Percentiles rank a stretch among this genome's conserved stretches.
These are phyloP conservation scores for Mallotus repandus DNA, from an alignment of 441 rosid species.

Conservation along the genomic window DNA sequence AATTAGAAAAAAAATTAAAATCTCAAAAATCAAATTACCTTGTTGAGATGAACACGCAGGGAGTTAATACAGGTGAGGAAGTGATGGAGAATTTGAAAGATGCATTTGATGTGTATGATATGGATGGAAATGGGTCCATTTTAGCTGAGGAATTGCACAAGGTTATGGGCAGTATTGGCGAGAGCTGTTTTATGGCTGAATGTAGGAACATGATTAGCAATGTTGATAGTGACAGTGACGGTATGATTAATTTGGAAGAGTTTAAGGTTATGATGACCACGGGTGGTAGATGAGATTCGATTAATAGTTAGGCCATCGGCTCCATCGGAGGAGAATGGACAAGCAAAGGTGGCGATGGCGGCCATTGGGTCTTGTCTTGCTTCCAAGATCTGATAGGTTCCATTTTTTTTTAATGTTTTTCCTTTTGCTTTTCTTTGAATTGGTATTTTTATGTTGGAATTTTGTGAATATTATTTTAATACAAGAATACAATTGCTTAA, in stretches of 20 bases:
- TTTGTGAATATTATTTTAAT: slow-evolving; percentile 1
- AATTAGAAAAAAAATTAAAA: too few species aligned
- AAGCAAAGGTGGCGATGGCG: too few species aligned
- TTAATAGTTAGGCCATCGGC: background rate
- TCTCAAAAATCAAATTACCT: too few species aligned
- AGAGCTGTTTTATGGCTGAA: slow-evolving; percentile 63
- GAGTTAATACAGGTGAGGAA: slow-evolving; percentile 57
- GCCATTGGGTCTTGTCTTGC: background rate
- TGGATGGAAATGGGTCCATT: slow-evolving; percentile 79
- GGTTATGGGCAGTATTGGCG: slow-evolving; percentile 70
- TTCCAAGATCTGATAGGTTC: slow-evolving; percentile 12
- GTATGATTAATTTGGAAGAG: slow-evolving; percentile 84
- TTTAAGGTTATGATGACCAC: slow-evolving; percentile 86
- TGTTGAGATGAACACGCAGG: slow-evolving; percentile 79
- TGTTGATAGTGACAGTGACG: slow-evolving; percentile 83
- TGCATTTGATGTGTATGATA: slow-evolving; percentile 81
- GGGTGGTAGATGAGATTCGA: slow-evolving; percentile 28
- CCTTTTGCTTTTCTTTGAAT: background rate
- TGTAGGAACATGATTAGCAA: slow-evolving; percentile 89
- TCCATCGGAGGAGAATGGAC: background rate
- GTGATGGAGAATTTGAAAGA: slow-evolving; percentile 62
- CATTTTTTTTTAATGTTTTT: background rate
- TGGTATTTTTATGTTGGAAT: background rate
- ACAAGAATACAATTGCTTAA: background rate
- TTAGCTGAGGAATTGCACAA: slow-evolving; percentile 75